Percentiles rank a stretch among this genome's conserved stretches.
Evolutionary conservation across 441 rosid genomes (phyloP).

Genomic region (Gossypium schwendimanii): DNA sequence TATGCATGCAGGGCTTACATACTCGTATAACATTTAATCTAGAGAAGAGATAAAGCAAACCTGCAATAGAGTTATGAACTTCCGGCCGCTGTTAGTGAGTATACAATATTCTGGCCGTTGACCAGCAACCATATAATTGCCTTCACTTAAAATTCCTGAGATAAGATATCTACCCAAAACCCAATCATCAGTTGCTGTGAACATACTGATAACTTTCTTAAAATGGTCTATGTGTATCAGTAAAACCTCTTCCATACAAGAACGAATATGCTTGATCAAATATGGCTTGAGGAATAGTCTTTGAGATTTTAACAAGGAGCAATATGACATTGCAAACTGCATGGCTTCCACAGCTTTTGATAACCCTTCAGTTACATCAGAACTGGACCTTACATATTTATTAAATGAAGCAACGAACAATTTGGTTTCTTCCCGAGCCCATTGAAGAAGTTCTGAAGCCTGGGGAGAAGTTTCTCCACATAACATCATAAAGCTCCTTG

Average conservation of each 20-base stretch:
- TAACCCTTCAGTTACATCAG: slow-evolving; percentile 40
- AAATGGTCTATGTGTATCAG: slow-evolving; percentile 38
- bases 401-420: slow-evolving; percentile 30
- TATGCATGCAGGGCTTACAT: background rate
- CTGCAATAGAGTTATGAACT: slow-evolving; percentile 52
- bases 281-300: slow-evolving; percentile 30
- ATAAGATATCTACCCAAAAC: slow-evolving; percentile 48
- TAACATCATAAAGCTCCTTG: slow-evolving; percentile 44
- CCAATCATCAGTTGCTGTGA: slow-evolving; percentile 51
- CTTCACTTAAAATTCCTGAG: slow-evolving; percentile 38
- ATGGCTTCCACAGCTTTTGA: slow-evolving; percentile 39
- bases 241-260: slow-evolving; percentile 47
- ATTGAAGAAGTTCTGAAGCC: slow-evolving; percentile 40
- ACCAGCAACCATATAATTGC: slow-evolving; percentile 26
- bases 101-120: slow-evolving; percentile 41
- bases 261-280: slow-evolving; percentile 38
- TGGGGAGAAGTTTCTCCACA: slow-evolving; percentile 38
- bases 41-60: slow-evolving; percentile 23
- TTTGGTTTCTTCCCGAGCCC: slow-evolving; percentile 47
- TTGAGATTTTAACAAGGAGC: slow-evolving; percentile 43
- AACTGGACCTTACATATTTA: slow-evolving; percentile 33
- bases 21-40: background rate
- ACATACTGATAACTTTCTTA: slow-evolving; percentile 46
- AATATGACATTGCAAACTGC: slow-evolving; percentile 44
- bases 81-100: slow-evolving; percentile 59